Conservation (phyloP, 768 basidiomycete species). For the Botryobasidium botryosum region DNA sequence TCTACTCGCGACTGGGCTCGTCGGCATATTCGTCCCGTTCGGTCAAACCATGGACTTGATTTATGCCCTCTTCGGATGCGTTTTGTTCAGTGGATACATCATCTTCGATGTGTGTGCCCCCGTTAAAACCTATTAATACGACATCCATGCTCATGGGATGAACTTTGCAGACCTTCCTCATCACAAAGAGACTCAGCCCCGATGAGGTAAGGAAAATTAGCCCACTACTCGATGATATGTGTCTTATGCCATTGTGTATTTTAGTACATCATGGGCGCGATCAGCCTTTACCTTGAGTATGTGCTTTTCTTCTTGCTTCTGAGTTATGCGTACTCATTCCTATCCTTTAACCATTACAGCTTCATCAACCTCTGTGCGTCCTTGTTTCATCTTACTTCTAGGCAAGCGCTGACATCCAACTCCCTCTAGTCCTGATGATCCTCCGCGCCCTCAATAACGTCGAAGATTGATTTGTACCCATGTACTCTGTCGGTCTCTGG, state of each 20-base stretch:
- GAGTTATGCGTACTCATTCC: conserved; percentile 5
- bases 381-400: neutral
- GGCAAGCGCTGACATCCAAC: conserved; percentile 5
- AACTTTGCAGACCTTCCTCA: conserved; percentile 69
- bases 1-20: conserved; percentile 61
- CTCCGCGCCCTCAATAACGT: conserved; percentile 57
- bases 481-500: too few species aligned
- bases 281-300: conserved; percentile 83
- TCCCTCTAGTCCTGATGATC: conserved; percentile 54
- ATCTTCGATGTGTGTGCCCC: conserved; percentile 16
- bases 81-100: conserved; percentile 81
- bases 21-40: conserved; percentile 81
- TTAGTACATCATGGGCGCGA: conserved; percentile 75
- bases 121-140: neutral
- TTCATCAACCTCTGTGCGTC: conserved; percentile 71
- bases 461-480: too few species aligned
- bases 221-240: too few species aligned
- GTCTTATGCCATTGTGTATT: too few species aligned
- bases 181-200: conserved; percentile 74
- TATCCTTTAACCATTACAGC: conserved; percentile 23
- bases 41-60: conserved; percentile 62
- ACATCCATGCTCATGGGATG: neutral
- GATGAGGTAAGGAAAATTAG: too few species aligned
- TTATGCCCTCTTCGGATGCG: conserved; percentile 57
- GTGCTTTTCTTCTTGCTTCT: neutral